Base-by-base conservation (phyloP, 2,329 filamentous ascomycete species). In the Aspergillus sergii region DNA sequence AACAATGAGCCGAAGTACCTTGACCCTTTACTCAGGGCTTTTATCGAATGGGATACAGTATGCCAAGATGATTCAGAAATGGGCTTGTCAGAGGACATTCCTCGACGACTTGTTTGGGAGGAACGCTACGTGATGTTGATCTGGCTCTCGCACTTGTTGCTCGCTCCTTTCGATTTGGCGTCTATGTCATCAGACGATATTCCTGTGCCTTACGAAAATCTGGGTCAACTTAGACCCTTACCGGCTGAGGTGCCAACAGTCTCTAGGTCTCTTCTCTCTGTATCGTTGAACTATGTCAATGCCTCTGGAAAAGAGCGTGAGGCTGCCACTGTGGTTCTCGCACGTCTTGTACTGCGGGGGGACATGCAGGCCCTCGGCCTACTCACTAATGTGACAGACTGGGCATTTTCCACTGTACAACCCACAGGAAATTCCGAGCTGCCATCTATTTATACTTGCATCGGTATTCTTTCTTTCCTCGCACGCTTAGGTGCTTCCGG, bases 1-100 rank as follows among this genome's bases (percentile, higher is more conserved):
- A 94, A 91, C 74, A 96, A 95, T 67, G 95, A 98, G 76, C 90
- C 93, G 1, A 90, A 86, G 72, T 90, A 94, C 72, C 85, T 99
- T 16, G 94, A 97, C 75, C 85, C 90, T 0, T 84, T 99, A 64
- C 83, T 97, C 10, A 84, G 85, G 1, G 89, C 90, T 19, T 87
- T 97, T 48, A 92, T 96, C 72, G 82, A 85, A 36, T 84, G 82
- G 70, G 78, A 79, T 50, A 70, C 71, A 7, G 69, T 72, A 30
- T 61, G 58, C 3, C 48, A 62, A 16, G 62, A 67, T 12, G 61
- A 71, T 30, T 50, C 64, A 2, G 57, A 46, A 21, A 63, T 66
- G 19, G 57, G 64, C n/a, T 56, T 64, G 16, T 43, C 53, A 2
- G 72, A 60, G 11, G 69, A 64, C 58, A 69, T 68, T n/a, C 57